Conservation (phyloP, 169 alveolate genomes). For the Theileria parva region DNA sequence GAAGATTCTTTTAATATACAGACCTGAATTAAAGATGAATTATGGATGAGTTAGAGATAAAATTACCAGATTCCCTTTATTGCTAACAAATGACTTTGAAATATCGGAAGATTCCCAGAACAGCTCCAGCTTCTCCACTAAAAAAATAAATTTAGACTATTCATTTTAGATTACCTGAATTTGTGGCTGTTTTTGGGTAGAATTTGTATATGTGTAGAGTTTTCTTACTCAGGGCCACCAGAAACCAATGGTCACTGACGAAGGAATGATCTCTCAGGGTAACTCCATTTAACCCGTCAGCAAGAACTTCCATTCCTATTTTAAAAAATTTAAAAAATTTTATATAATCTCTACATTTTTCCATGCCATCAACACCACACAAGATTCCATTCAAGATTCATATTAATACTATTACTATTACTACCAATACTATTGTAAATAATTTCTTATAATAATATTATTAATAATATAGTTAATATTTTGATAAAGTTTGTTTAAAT, state of each 20-base stretch:
- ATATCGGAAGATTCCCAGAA: slow-evolving; percentile 46
- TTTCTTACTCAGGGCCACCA: slow-evolving; percentile 61
- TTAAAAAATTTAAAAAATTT: background rate
- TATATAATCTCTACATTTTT: background rate
- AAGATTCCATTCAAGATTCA: slow-evolving; percentile 3
- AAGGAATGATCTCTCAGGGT: slow-evolving; percentile 27
- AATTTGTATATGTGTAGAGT: slow-evolving; percentile 39
- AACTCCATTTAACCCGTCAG: slow-evolving; percentile 24
- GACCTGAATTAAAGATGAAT: slow-evolving; percentile 11
- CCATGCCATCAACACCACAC: slow-evolving; percentile 10
- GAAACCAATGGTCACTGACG: slow-evolving; percentile 36
- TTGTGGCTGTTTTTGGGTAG: slow-evolving; percentile 31
- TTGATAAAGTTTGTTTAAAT: no score
- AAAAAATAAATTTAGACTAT: background rate
- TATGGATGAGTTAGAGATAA: background rate
- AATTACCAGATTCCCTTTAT: slow-evolving; percentile 50
- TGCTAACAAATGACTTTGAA: slow-evolving; percentile 44
- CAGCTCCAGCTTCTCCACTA: slow-evolving; percentile 40
- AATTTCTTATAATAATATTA: no score
- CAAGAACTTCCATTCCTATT: slow-evolving; percentile 40
- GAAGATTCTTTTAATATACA: slow-evolving; percentile 46
- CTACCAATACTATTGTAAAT: no score
- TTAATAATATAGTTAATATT: no score
- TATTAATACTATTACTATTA: no score
- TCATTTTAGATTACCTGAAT: slow-evolving; percentile 4